Conservation (phyloP, 768 basidiomycete species). For the Mycena chlorophos region DNA sequence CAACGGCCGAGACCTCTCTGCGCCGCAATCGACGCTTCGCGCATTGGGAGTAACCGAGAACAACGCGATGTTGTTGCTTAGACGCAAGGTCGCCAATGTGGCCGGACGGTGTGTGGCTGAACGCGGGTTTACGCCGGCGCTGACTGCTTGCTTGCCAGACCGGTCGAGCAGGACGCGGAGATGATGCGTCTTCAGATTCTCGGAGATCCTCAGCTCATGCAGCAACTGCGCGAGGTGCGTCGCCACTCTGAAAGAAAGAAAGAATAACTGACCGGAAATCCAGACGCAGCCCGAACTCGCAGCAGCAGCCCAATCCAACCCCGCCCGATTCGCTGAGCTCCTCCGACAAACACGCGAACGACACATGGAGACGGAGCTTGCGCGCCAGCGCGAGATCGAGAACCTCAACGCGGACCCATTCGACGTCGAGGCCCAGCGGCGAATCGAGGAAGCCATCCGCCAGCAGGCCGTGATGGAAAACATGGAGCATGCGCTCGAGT, state of each 20-base stretch:
- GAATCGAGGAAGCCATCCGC: constrained; percentile 91
- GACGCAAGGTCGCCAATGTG: constrained; percentile 53
- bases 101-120: constrained; percentile 41
- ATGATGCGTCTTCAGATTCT: constrained; percentile 88
- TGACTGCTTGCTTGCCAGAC: constrained; percentile 38
- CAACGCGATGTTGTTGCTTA: constrained; percentile 65
- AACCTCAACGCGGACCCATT: constrained; percentile 85
- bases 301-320: constrained; percentile 64
- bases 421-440: constrained; percentile 87
- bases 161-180: constrained; percentile 80
- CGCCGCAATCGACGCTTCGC: constrained; percentile 67
- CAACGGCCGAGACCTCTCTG: constrained; percentile 63
- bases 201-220: constrained; percentile 80
- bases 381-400: constrained; percentile 60
- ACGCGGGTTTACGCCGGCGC: background rate
- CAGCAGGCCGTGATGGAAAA: constrained; percentile 91
- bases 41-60: constrained; percentile 59
- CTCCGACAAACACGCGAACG: constrained; percentile 61
- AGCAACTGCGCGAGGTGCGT: constrained; percentile 66
- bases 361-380: constrained; percentile 53
- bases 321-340: constrained; percentile 73
- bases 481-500: constrained; percentile 91
- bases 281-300: constrained; percentile 85
- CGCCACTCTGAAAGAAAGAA: background rate
- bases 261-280: background rate